phyloP scores from a whole-genome alignment of 2,329 filamentous ascomycete genomes.

The Mariannaea elegans region DNA sequence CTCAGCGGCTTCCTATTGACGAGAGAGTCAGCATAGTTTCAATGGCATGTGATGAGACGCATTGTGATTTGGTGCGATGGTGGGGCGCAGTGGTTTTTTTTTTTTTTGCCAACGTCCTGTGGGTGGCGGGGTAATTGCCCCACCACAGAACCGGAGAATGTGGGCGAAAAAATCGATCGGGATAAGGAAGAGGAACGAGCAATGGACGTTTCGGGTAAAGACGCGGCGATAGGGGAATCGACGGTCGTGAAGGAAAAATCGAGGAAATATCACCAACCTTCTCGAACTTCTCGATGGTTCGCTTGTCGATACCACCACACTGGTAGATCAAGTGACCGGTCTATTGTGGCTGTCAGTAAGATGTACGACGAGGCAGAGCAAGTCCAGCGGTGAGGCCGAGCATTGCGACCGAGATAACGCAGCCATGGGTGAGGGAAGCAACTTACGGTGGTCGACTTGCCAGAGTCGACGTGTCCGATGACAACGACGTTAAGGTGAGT shows the following conservation, averaged over 20 bases:
- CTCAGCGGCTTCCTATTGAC: constrained; percentile 89
- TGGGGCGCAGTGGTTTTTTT: constrained; percentile 15
- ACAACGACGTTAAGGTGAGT: constrained; percentile 97
- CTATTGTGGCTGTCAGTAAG: constrained; percentile 48
- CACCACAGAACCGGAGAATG: constrained; percentile 27
- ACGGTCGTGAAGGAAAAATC: constrained; percentile 23
- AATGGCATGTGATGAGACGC: constrained; percentile 17
- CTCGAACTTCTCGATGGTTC: constrained; percentile 99
- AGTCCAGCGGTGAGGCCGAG: constrained; percentile 17
- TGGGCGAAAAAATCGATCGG: constrained; percentile 26
- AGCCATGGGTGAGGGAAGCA: constrained; percentile 24
- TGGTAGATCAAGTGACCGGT: constrained; percentile 99
- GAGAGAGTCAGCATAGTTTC: constrained; percentile 28
- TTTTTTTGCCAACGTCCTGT: constrained; percentile 20
- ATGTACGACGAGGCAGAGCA: constrained; percentile 23
- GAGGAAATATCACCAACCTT: constrained; percentile 73
- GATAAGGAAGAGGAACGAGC: constrained; percentile 16
- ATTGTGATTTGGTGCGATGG: constrained; percentile 21
- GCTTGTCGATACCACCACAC: constrained; percentile 99
- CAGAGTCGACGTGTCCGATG: constrained; percentile 99
- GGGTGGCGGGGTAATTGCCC: constrained; percentile 33
- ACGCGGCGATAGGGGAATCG: constrained; percentile 27
- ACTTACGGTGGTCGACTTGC: constrained; percentile 97
- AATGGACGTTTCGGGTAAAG: constrained; percentile 19
- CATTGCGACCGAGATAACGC: constrained; percentile 14